Base-by-base conservation (phyloP, 2,329 filamentous ascomycete species). In the Hypoxylon sp. region DNA sequence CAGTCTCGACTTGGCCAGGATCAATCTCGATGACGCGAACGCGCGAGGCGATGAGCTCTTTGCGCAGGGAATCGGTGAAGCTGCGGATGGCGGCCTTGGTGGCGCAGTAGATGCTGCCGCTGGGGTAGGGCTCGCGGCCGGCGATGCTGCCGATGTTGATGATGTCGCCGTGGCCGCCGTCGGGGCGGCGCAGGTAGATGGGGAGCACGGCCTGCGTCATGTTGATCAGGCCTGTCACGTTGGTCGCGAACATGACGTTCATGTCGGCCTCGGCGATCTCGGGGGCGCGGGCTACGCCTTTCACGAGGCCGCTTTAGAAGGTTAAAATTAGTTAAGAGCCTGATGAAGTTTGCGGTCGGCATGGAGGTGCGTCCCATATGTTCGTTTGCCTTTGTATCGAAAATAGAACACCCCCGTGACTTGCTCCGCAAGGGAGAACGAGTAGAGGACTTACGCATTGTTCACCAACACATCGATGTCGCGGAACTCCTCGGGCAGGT, bases 201-300 rank as follows among this genome's bases (percentile, higher is more conserved):
- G 92, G 89, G 16, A 98, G 80, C 42, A 97, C 84, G 46, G 92
- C 92, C 83, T 99, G 96, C 0, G 96, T 98, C 91, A 98, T 93
- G 83, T 95, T 92, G 82, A 99, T 96, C 32, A 99, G 84, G 26
- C 96, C 96, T 1, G 91, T 96, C 54, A 98, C 94, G 78, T 99
- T 99, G 62, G 96, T 98, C 48, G 87, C 81, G 76, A 97, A 93
- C 93, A 98, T 97, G 77, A 89, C 75, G 73, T 91, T 85, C 73
- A 97, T 91, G 80, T 99, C 95, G 62, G 90, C 89, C 73, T 92
- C 85, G 14, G 84, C 85, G 76, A 99, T 97, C 40, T 92, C 87
- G 16, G 94, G 94, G 0, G 93, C 93, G 76, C 91, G 89, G 51
- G 92, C 95, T 11, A 97, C 87, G 69, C 93, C 94, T 79, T 92